phyloP scores from a whole-genome alignment of 495 filamentous ascomycete species.

The Penicillium fimorum region DNA sequence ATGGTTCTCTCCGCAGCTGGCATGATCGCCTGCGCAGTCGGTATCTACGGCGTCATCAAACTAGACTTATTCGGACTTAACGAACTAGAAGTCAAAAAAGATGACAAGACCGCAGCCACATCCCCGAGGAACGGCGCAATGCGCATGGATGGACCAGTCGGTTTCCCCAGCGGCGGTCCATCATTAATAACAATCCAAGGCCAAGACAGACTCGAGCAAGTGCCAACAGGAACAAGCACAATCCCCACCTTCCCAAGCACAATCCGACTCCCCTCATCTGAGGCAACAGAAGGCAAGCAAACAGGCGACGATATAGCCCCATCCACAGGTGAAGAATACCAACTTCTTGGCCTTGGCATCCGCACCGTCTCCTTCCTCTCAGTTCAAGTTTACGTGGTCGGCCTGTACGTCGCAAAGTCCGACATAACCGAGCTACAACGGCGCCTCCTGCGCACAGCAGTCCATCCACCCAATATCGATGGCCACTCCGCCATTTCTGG shows the following conservation, averaged over 20 bases:
- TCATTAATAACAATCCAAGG: constrained; percentile 46
- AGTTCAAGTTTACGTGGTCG: constrained; percentile 95
- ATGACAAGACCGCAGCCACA: background rate
- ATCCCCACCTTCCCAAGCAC: constrained; percentile 79
- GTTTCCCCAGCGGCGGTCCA: constrained; percentile 35
- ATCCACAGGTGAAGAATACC: constrained; percentile 64
- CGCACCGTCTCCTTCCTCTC: constrained; percentile 84
- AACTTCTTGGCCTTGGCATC: constrained; percentile 80
- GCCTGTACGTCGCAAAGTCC: constrained; percentile 78
- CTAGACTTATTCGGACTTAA: constrained; percentile 40
- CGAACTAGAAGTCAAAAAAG: constrained; percentile 15
- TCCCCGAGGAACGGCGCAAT: constrained; percentile 20
- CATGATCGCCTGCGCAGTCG: constrained; percentile 34
- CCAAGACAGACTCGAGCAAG: constrained; percentile 62
- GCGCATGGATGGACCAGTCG: constrained; percentile 42
- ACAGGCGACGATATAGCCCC: constrained; percentile 35
- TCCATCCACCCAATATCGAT: constrained; percentile 40
- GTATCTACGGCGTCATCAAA: constrained; percentile 42
- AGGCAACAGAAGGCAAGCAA: constrained; percentile 39
- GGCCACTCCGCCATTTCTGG: constrained; percentile 45
- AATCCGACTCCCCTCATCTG: constrained; percentile 56
- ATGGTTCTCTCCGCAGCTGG: constrained; percentile 38
- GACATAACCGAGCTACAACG: constrained; percentile 64
- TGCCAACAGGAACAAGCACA: constrained; percentile 77
- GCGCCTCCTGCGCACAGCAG: constrained; percentile 48